Evolutionary conservation across 768 basidiomycete genomes (phyloP), one percentile per base, ranked within the genome.

Genomic region (Suillus tomentosus): DNA sequence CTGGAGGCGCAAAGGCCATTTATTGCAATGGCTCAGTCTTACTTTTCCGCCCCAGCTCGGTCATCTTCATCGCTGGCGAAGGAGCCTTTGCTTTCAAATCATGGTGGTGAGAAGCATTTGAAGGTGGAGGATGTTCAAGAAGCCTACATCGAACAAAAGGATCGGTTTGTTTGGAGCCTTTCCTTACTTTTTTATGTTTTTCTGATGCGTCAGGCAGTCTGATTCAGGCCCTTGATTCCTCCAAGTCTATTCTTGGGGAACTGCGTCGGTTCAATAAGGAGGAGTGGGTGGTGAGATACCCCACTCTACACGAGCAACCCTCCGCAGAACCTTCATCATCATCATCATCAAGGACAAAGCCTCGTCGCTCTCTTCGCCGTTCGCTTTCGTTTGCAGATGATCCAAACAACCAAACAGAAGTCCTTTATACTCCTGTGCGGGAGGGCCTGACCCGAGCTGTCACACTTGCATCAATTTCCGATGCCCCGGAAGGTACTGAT

Each of bases 251-350:
- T 53, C 80, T 97, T 45, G 77, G 76, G 57, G 90, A 90, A 69
- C 77, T 98, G 24, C 85, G 86, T 57, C 79, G 80, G 59, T 97
- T 96, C 81, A 97, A 92, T 79, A 88, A 89, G 78, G 81, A 87
- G 45, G 84, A 91, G 67, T 97, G 94, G 95, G 84, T 92, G 31
- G 87, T 98, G 17, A 81, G 93, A 64, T 99, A 99, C 76, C 96
- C 96, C 61, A 85, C 85, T 71, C 79, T 95, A 62, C 79, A 80
- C 37, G 83, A 87, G 61, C 80, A 84, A 62, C 61, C 76, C 1
- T 69, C 66, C 15, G 68, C 76, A 2, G 62, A 67, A 13, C 70
- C 76, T 22, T 61, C 74, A 13, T n/a, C 73, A 27, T 27, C 27
- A 27, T 27, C 27, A 27, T 58, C 78, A 1, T 69, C 76, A 66